These are phyloP conservation scores for Echinosophora koreensis DNA, from an alignment of 306 rosid genomes.

Conservation along the genomic window DNA sequence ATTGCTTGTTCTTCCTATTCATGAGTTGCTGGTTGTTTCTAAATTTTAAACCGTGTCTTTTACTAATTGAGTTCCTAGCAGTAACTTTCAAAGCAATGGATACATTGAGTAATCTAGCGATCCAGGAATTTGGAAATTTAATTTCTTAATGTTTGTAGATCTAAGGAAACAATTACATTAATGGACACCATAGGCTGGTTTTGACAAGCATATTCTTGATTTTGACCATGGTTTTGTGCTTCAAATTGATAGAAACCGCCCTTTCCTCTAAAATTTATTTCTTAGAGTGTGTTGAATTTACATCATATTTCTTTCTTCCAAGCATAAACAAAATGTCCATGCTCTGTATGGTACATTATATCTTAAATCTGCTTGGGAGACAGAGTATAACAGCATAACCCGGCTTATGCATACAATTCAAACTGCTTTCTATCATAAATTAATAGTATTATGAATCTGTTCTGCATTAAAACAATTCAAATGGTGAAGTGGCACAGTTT, in stretches of 20 bases:
- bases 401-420: slow-evolving; percentile 23
- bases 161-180: neutral
- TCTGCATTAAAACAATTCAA: neutral
- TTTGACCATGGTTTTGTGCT: slow-evolving; percentile 7
- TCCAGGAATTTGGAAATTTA: neutral
- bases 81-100: neutral
- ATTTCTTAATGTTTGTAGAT: neutral
- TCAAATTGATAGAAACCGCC: slow-evolving; percentile 5
- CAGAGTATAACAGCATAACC: slow-evolving; percentile 15
- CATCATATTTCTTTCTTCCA: neutral
- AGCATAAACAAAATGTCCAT: neutral
- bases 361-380: neutral
- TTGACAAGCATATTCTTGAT: slow-evolving; percentile 21
- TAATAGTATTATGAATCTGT: neutral
- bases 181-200: neutral
- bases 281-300: slow-evolving; percentile 15
- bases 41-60: neutral
- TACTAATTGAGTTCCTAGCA: neutral
- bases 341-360: neutral
- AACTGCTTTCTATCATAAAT: neutral
- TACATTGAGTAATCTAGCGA: slow-evolving; percentile 2
- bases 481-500: slow-evolving; percentile 1
- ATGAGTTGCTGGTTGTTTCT: slow-evolving; percentile 31
- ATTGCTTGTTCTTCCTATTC: neutral
- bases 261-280: neutral